These are phyloP conservation scores for Hemisphaericaspora lyxosophila DNA, from an alignment of 1,139 yeast genomes.

Conservation along the genomic window DNA sequence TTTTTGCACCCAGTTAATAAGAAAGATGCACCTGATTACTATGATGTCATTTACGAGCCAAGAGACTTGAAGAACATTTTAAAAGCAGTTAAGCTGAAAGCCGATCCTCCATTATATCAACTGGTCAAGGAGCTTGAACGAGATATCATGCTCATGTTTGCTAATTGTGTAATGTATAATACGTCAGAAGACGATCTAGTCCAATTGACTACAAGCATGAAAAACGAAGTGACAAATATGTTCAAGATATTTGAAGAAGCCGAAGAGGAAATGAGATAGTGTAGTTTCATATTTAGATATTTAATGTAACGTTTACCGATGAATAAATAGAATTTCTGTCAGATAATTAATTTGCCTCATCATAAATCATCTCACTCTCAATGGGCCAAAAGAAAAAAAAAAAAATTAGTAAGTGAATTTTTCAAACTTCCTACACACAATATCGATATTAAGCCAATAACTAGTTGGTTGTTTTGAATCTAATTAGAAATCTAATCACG, in stretches of 20 bases:
- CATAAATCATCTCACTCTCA: constrained; percentile 1
- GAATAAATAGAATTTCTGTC: no score
- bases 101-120: constrained; percentile 44
- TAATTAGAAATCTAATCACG: no score
- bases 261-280: constrained; percentile 21
- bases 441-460: no score
- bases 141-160: constrained; percentile 74
- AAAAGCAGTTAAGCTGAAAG: constrained; percentile 50
- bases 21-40: constrained; percentile 69
- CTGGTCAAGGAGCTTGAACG: constrained; percentile 63
- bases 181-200: constrained; percentile 63
- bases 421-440: no score
- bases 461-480: no score
- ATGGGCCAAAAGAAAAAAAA: constrained; percentile 1
- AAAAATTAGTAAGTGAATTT: no score
- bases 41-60: constrained; percentile 60
- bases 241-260: constrained; percentile 53
- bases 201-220: constrained; percentile 67
- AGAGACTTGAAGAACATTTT: constrained; percentile 66
- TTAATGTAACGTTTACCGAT: no score
- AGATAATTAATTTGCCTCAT: no score
- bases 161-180: constrained; percentile 82
- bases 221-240: constrained; percentile 51
- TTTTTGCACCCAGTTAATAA: constrained; percentile 68
- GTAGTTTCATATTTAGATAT: background rate